phyloP scores from a whole-genome alignment of 441 rosid genomes.

The Mallotus repandus region DNA sequence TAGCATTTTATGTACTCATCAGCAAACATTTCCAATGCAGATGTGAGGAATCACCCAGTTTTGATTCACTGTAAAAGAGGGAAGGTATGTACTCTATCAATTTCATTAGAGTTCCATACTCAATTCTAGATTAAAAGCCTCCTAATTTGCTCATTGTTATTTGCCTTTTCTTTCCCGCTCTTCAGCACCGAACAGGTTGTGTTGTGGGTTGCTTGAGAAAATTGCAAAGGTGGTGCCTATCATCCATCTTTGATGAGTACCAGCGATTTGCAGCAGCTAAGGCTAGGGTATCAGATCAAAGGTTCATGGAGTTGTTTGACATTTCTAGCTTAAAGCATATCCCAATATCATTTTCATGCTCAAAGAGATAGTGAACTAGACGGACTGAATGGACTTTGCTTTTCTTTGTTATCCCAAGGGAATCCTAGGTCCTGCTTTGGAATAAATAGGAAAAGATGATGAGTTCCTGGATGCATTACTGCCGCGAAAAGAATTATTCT shows the following conservation, averaged over 20 bases:
- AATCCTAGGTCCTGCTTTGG: constrained; percentile 29
- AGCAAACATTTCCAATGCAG: constrained; percentile 34
- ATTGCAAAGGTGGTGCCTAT: constrained; percentile 82
- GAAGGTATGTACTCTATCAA: constrained; percentile 55
- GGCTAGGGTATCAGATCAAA: constrained; percentile 63
- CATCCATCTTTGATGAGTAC: constrained; percentile 86
- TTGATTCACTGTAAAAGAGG: constrained; percentile 93
- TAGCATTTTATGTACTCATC: constrained; percentile 6
- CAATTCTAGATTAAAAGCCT: not conserved
- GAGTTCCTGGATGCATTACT: constrained; percentile 37
- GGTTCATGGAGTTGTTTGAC: constrained; percentile 76
- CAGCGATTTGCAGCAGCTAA: constrained; percentile 68
- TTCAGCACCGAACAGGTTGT: constrained; percentile 97
- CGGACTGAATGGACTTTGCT: constrained; percentile 24
- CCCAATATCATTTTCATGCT: constrained; percentile 70
- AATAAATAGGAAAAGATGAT: constrained; percentile 45
- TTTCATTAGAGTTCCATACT: not conserved
- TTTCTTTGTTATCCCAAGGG: constrained; percentile 26
- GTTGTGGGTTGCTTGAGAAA: constrained; percentile 95
- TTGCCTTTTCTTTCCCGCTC: constrained; percentile 7
- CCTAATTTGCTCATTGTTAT: not conserved
- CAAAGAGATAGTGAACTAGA: constrained; percentile 37
- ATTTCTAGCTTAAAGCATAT: constrained; percentile 48
- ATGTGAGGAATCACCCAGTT: constrained; percentile 87
- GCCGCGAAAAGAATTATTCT: constrained; percentile 36